Evolutionary conservation across 1,139 yeast species (phyloP).

Genomic region (Debaryomycetaceae sp.): DNA sequence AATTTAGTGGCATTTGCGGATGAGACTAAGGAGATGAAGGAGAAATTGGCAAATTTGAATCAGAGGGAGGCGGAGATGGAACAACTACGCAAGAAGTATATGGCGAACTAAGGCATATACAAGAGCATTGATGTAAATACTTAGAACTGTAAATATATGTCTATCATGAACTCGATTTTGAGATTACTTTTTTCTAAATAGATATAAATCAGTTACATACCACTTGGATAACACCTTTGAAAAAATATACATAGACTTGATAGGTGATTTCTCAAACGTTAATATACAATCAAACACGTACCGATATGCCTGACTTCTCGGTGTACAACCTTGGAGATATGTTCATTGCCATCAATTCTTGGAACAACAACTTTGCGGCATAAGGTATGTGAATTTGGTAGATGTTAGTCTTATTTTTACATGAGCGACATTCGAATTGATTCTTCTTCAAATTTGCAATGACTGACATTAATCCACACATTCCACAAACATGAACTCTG

Average conservation of each 20-base stretch:
- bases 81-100: slow-evolving; percentile 35
- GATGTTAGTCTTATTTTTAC: slow-evolving; percentile 97
- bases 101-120: slow-evolving; percentile 16
- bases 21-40: slow-evolving; percentile 55
- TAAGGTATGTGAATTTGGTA: slow-evolving; percentile 97
- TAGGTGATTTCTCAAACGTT: not conserved
- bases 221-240: slow-evolving; percentile 6
- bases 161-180: slow-evolving; percentile 3
- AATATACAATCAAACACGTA: slow-evolving; percentile 27
- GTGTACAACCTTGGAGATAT: slow-evolving; percentile 85
- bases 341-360: slow-evolving; percentile 98
- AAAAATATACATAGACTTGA: not conserved
- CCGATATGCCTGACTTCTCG: slow-evolving; percentile 48
- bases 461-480: slow-evolving; percentile 96
- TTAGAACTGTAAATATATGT: slow-evolving; percentile 4
- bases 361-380: slow-evolving; percentile 95
- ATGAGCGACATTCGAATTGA: slow-evolving; percentile 96
- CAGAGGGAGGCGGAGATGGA: slow-evolving; percentile 31
- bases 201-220: not conserved
- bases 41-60: slow-evolving; percentile 38
- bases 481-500: slow-evolving; percentile 96
- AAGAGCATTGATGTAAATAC: slow-evolving; percentile 9
- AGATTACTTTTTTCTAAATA: not conserved
- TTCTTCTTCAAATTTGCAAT: slow-evolving; percentile 95
- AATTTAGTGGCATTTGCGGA: slow-evolving; percentile 87